Base-by-base conservation (phyloP, 306 rosid genomes). In the Alnus rubra region DNA sequence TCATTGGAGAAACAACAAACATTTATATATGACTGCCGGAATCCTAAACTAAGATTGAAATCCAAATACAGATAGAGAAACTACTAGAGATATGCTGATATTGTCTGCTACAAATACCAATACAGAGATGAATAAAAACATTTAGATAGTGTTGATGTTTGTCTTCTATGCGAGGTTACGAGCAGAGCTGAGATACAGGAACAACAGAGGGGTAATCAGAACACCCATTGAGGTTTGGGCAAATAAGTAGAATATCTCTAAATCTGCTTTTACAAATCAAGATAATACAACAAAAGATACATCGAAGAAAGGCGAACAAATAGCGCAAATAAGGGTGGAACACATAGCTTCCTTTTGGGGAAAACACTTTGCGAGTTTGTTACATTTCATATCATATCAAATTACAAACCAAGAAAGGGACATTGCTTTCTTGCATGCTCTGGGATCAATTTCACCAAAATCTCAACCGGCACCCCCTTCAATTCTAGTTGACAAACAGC, bases 341-440 rank as follows among this genome's bases (percentile, higher is more conserved):
- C 72, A 64, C 81, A 50, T 39, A 19, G 86, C 87, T 81, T 82
- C 84, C 86, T 81, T 69, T 30, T 35, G 80, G 60, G 74, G 77
- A 42, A 87, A 84, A 77, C 85, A 76, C 85, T 78, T 47, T 76
- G 28, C 49, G 33, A 56, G 44, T 77, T 64, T 76, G 84, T 78
- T 82, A 88, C 82, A 89, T 81, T 64, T 73, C 88, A 42, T 42
- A 42, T 5, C 45, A 84, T 80, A 76, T 73, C 70, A 87, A 80
- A 75, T 94, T 87, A 82, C 87, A 90, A 74, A 85, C 97, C 96
- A 82, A 84, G 94, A 88, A 92, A 82, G 73, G 94, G 78, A 70
- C 96, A 90, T 82, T 94, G 97, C 97, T 94, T 94, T 90, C 97
- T 88, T 12, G 92, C 94, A 56, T 94, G 98, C 84, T 92, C 97